Evolutionary conservation across 257 asterid genomes (phyloP).

Genomic region (Scutellaria baicalensis): DNA sequence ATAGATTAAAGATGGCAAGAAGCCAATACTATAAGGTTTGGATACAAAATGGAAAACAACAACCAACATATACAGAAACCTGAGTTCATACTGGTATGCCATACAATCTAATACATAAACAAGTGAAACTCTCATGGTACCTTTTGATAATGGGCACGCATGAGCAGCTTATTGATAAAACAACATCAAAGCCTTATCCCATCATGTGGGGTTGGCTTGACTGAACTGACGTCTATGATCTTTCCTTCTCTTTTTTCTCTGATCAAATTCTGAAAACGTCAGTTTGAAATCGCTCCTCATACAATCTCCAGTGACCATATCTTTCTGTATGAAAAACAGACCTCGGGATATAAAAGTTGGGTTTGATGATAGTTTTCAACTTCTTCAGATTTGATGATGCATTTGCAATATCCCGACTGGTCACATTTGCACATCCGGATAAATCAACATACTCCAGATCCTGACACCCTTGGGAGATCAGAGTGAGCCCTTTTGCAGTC

Average conservation of each 20-base stretch:
- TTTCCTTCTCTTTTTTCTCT: not conserved
- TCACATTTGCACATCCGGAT: slow-evolving; percentile 64
- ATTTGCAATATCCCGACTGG: slow-evolving; percentile 51
- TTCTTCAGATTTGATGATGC: slow-evolving; percentile 50
- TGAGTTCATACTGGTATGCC: not conserved
- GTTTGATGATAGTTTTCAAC: slow-evolving; percentile 51
- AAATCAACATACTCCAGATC: slow-evolving; percentile 61
- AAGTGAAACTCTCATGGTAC: not conserved
- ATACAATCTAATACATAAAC: slow-evolving; percentile 4
- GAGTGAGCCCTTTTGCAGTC: slow-evolving; percentile 59
- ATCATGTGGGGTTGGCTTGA: not conserved
- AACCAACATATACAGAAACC: slow-evolving; percentile 1
- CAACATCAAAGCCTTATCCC: not conserved
- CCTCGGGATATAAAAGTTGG: slow-evolving; percentile 66
- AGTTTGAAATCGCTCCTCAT: slow-evolving; percentile 78
- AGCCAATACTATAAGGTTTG: not conserved
- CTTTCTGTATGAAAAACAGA: slow-evolving; percentile 51
- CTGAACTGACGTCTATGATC: not conserved
- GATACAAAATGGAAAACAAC: not conserved
- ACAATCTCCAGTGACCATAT: slow-evolving; percentile 79
- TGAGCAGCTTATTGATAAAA: not conserved
- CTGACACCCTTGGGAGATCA: slow-evolving; percentile 57
- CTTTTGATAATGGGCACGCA: not conserved
- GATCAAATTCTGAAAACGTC: slow-evolving; percentile 72
- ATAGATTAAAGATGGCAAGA: not conserved